Evolutionary conservation across 2,329 filamentous ascomycete genomes (phyloP).

Genomic region (Teratosphaeria viscida): DNA sequence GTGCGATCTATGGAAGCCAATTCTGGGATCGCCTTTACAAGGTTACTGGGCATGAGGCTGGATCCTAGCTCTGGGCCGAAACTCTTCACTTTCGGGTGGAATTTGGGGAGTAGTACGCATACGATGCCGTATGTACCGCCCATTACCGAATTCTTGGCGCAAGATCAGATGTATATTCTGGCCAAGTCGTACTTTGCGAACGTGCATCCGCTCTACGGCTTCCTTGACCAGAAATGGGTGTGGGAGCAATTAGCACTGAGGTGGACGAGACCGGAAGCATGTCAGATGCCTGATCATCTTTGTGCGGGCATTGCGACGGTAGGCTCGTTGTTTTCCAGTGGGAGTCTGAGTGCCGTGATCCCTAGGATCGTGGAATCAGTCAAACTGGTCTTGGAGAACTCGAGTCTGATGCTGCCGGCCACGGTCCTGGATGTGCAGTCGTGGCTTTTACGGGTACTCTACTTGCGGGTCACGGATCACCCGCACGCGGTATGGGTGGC

Average conservation of each 20-base stretch:
- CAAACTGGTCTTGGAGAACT: slow-evolving; percentile 34
- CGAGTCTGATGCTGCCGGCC: slow-evolving; percentile 27
- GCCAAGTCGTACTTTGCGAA: slow-evolving; percentile 43
- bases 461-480: slow-evolving; percentile 43
- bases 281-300: slow-evolving; percentile 26
- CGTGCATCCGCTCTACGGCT: slow-evolving; percentile 44
- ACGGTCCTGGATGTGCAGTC: slow-evolving; percentile 34
- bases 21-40: slow-evolving; percentile 47
- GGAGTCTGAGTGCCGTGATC: slow-evolving; percentile 8
- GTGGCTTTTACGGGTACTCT: slow-evolving; percentile 45
- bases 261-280: slow-evolving; percentile 14
- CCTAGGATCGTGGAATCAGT: slow-evolving; percentile 28
- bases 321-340: slow-evolving; percentile 41
- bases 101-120: slow-evolving; percentile 29
- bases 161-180: slow-evolving; percentile 38
- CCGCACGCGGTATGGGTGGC: slow-evolving; percentile 49
- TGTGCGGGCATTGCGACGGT: slow-evolving; percentile 47
- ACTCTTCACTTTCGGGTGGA: slow-evolving; percentile 49
- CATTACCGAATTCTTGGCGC: slow-evolving; percentile 39
- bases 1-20: slow-evolving; percentile 44
- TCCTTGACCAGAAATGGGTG: slow-evolving; percentile 29
- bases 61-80: slow-evolving; percentile 45
- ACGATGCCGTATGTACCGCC: slow-evolving; percentile 9
- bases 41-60: slow-evolving; percentile 42
- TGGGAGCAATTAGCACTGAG: slow-evolving; percentile 14